phyloP scores from a whole-genome alignment of 305 asterid genomes.

The Vinca major region DNA sequence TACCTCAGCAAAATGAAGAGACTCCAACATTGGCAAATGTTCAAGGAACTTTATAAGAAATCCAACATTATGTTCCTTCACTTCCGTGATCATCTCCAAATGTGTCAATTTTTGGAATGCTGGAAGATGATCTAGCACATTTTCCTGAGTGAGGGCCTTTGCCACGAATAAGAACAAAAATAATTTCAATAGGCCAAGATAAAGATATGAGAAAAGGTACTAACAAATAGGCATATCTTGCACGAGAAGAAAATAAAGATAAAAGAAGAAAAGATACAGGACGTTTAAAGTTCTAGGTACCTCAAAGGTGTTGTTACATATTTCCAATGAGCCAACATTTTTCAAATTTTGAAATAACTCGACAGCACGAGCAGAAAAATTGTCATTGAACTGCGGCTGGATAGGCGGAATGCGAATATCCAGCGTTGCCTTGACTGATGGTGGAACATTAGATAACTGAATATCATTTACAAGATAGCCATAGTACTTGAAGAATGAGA shows the following conservation, averaged over 20 bases:
- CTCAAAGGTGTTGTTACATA: conserved; percentile 36
- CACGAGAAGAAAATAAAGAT: background rate
- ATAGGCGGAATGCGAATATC: conserved; percentile 26
- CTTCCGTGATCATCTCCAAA: conserved; percentile 32
- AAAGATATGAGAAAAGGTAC: background rate
- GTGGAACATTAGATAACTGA: conserved; percentile 22
- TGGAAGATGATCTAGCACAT: conserved; percentile 22
- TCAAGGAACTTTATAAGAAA: conserved; percentile 27
- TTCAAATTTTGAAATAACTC: conserved; percentile 28
- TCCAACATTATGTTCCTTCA: conserved; percentile 18
- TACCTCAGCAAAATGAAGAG: conserved; percentile 35
- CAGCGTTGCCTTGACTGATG: conserved; percentile 27
- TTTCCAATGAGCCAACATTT: conserved; percentile 27
- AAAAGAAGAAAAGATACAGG: background rate
- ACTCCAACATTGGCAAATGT: conserved; percentile 31
- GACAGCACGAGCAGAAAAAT: conserved; percentile 5
- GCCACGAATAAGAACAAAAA: conserved; percentile 2
- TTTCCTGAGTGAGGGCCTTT: conserved; percentile 33
- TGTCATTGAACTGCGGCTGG: conserved; percentile 15
- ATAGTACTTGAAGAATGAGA: conserved; percentile 29
- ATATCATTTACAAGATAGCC: conserved; percentile 40
- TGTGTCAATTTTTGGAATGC: conserved; percentile 30
- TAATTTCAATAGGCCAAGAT: background rate
- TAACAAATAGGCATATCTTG: background rate
- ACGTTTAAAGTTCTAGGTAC: conserved; percentile 15